phyloP scores from a whole-genome alignment of 176 grass and related monocot species.

The Canna indica region DNA sequence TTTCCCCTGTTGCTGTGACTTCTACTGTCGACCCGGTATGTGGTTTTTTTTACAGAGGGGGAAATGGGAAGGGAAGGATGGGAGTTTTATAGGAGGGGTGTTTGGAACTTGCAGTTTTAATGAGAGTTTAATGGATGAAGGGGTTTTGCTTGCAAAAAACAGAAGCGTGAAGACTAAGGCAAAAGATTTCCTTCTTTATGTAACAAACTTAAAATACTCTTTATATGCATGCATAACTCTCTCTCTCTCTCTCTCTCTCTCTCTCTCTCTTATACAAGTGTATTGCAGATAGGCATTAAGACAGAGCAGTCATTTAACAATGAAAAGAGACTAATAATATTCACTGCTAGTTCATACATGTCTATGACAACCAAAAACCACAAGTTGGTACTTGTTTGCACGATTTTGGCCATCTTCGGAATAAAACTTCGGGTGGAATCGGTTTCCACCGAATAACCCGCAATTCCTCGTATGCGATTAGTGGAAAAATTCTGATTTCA shows the following conservation, averaged over 20 bases:
- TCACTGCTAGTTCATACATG: no score
- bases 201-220: not conserved
- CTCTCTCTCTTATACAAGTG: not conserved
- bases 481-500: no score
- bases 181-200: constrained; percentile 20
- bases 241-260: not conserved
- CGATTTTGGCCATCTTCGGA: no score
- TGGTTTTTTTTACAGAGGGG: not conserved
- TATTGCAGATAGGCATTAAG: no score
- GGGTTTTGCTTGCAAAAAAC: constrained; percentile 10
- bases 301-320: no score
- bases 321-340: no score
- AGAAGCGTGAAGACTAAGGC: constrained; percentile 17
- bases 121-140: constrained; percentile 13
- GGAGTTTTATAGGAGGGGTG: constrained; percentile 35
- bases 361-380: no score
- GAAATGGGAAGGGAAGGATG: constrained; percentile 22
- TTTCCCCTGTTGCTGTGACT: not conserved
- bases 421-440: no score
- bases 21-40: no score
- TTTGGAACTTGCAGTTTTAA: not conserved
- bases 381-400: no score
- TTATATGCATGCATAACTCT: not conserved
- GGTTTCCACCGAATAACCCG: no score
- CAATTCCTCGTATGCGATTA: no score